phyloP scores from a whole-genome alignment of 2,329 filamentous ascomycete species.

The Sarocladiaceae sp. region DNA sequence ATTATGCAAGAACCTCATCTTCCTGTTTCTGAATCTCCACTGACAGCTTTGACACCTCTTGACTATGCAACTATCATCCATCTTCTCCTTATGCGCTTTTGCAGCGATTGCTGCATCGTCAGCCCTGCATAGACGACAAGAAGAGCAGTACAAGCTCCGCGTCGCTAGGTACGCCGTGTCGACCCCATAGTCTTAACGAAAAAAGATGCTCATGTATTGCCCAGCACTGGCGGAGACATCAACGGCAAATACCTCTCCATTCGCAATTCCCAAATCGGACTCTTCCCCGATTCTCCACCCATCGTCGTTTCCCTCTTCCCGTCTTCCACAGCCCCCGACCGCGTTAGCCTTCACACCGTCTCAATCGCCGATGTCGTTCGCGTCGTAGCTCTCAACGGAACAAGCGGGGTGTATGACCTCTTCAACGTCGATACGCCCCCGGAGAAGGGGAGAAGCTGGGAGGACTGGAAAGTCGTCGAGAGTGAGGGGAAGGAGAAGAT shows the following conservation, averaged over 20 bases:
- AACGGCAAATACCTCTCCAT: background rate
- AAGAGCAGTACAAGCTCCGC: background rate
- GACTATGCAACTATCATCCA: no score
- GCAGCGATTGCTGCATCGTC: background rate
- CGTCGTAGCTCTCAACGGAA: background rate
- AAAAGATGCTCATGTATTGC: background rate
- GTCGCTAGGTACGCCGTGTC: background rate
- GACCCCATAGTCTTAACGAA: background rate
- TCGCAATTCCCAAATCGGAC: background rate
- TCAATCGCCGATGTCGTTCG: background rate
- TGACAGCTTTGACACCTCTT: no score
- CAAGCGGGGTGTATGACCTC: background rate
- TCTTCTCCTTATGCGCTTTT: background rate
- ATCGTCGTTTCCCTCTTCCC: background rate
- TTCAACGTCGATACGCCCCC: background rate
- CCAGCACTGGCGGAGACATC: background rate
- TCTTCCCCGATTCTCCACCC: background rate
- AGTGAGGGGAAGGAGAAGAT: background rate
- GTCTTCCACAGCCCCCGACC: background rate
- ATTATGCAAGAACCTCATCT: no score
- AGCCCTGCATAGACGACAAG: background rate
- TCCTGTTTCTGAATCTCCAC: no score
- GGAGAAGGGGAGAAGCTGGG: background rate
- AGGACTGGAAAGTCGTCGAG: background rate
- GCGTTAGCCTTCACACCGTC: slow-evolving; percentile 2